Conservation (phyloP, 805 yeast species). For the Ogataea saltuana region DNA sequence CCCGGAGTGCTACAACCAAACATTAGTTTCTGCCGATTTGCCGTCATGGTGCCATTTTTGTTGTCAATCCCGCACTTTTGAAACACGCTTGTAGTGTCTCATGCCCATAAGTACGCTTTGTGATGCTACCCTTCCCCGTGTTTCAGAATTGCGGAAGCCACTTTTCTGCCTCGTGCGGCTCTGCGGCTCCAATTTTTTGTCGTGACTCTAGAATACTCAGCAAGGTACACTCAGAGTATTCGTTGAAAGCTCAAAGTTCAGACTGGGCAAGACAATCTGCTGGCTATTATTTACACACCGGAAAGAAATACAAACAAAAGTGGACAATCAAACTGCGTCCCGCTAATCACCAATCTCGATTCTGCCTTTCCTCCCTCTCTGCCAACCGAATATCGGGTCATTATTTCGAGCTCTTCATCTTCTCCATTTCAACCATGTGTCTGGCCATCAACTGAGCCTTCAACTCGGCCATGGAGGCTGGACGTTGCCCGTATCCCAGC, state of each 20-base stretch:
- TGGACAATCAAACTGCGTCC: too few relatives aligned
- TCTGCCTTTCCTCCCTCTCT: background rate
- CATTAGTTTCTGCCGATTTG: background rate
- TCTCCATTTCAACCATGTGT: slow-evolving; percentile 37
- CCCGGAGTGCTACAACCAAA: background rate
- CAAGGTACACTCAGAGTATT: too few relatives aligned
- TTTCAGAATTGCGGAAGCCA: slow-evolving; percentile 2
- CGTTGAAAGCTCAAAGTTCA: too few relatives aligned
- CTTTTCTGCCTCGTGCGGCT: slow-evolving; percentile 1
- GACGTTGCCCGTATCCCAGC: slow-evolving; percentile 25
- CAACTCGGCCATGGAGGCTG: slow-evolving; percentile 37
- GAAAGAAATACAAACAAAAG: too few relatives aligned
- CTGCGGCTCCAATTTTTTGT: too few relatives aligned
- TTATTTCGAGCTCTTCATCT: slow-evolving; percentile 13
- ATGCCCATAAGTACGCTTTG: too few relatives aligned
- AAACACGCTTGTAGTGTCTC: too few relatives aligned
- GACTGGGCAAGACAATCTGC: background rate
- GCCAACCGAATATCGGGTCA: background rate
- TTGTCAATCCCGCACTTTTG: too few relatives aligned
- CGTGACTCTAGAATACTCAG: too few relatives aligned
- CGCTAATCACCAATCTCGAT: background rate
- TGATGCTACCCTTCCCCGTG: background rate
- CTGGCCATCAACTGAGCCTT: slow-evolving; percentile 46
- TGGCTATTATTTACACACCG: slow-evolving; percentile 4
- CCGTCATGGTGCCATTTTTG: too few relatives aligned